Evolutionary conservation across 2,329 filamentous ascomycete species (phyloP).

Genomic region (Curvularia eragrostidis): DNA sequence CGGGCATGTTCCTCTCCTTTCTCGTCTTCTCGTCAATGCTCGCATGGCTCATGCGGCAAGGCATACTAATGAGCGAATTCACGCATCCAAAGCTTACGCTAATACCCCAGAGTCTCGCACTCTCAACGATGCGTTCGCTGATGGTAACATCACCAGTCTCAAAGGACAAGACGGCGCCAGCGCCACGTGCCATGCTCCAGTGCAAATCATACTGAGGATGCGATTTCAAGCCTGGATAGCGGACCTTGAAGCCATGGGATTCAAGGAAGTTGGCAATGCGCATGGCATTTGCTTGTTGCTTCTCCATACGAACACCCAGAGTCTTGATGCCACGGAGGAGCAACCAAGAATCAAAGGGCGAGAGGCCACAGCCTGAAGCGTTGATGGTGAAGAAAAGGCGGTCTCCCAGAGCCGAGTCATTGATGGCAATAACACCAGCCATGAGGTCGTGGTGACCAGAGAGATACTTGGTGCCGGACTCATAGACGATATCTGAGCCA

Average conservation of each 20-base stretch:
- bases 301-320: constrained; percentile 96
- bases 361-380: constrained; percentile 89
- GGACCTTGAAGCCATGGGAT: constrained; percentile 87
- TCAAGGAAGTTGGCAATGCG: constrained; percentile 92
- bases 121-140: constrained; percentile 93
- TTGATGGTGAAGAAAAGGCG: constrained; percentile 98
- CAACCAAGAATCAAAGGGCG: constrained; percentile 95
- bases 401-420: constrained; percentile 80
- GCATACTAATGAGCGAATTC: constrained; percentile 98
- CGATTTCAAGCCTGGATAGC: constrained; percentile 91
- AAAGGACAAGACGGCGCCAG: constrained; percentile 93
- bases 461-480: constrained; percentile 96
- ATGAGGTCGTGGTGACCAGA: constrained; percentile 99
- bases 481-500: constrained; percentile 95
- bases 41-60: constrained; percentile 98
- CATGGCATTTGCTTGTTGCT: constrained; percentile 93
- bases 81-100: constrained; percentile 98
- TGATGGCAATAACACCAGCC: constrained; percentile 94
- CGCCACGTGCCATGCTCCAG: constrained; percentile 92
- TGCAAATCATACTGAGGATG: constrained; percentile 97
- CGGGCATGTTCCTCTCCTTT: constrained; percentile 74
- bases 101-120: constrained; percentile 89
- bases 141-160: constrained; percentile 87
- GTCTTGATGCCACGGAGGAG: constrained; percentile 97
- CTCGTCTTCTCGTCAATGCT: constrained; percentile 96